A percentile compares a stretch with the other conserved stretches of the same genome.
Evolutionary conservation across 352 stramenopile genomes (phyloP).

Genomic region (Aphanomyces cochlioides): DNA sequence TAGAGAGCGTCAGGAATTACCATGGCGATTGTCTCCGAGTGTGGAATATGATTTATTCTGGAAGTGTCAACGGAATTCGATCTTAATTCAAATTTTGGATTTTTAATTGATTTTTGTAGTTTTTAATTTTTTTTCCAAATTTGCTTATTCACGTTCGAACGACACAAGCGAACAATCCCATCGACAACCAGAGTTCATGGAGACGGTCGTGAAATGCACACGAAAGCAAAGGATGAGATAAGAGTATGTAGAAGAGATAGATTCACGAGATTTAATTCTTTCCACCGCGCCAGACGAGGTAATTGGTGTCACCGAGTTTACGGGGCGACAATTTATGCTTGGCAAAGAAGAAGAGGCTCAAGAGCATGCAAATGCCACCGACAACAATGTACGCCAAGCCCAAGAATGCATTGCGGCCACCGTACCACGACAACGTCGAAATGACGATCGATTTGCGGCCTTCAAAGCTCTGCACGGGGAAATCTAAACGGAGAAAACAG

Average conservation of each 20-base stretch:
- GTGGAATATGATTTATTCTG: too few relatives aligned
- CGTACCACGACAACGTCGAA: constrained; percentile 72
- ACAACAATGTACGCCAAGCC: constrained; percentile 77
- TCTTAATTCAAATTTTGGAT: too few relatives aligned
- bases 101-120: too few relatives aligned
- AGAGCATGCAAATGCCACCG: constrained; percentile 60
- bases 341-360: constrained; percentile 70
- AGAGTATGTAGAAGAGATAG: neutral
- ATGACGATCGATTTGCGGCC: constrained; percentile 85
- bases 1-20: too few relatives aligned
- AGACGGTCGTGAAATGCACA: too few relatives aligned
- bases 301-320: constrained; percentile 67
- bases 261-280: constrained; percentile 25
- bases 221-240: too few relatives aligned
- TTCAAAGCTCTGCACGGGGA: constrained; percentile 66
- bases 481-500: constrained; percentile 47
- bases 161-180: too few relatives aligned
- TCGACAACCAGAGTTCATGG: too few relatives aligned
- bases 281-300: constrained; percentile 68
- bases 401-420: constrained; percentile 83
- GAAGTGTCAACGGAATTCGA: too few relatives aligned
- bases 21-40: too few relatives aligned
- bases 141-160: too few relatives aligned
- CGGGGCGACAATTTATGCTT: constrained; percentile 74
- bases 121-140: too few relatives aligned